Percentiles rank a stretch among this genome's conserved stretches.
These are phyloP conservation scores for Rutstroemia sp. DNA, from an alignment of 2,329 filamentous ascomycete genomes.

Conservation along the genomic window DNA sequence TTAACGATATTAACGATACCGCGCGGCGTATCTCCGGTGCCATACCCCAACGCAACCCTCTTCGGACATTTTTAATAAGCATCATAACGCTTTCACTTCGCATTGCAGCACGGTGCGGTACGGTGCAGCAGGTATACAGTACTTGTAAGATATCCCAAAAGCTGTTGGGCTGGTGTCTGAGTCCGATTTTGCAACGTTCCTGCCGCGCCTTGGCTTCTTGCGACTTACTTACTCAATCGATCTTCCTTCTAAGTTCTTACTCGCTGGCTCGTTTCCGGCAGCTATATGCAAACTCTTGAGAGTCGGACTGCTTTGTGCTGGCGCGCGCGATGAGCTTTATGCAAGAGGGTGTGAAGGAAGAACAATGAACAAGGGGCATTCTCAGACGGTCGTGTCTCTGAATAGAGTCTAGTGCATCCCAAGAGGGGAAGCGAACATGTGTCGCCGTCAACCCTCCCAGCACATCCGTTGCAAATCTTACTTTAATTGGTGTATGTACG, in stretches of 20 bases:
- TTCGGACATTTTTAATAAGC: constrained; percentile 6
- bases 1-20: too few species aligned
- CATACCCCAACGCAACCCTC: not conserved
- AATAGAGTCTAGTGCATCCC: not conserved
- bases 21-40: not conserved
- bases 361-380: constrained; percentile 1
- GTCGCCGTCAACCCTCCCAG: not conserved
- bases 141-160: not conserved
- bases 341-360: constrained; percentile 3
- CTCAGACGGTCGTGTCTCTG: constrained; percentile 1
- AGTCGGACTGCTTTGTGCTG: not conserved
- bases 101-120: not conserved
- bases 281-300: not conserved
- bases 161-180: constrained; percentile 1
- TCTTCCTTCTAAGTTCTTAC: not conserved
- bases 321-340: constrained; percentile 6
- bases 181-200: constrained; percentile 4
- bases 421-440: constrained; percentile 5
- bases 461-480: not conserved
- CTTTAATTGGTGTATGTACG: constrained; percentile 9
- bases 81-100: constrained; percentile 6
- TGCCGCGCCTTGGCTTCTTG: not conserved
- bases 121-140: not conserved
- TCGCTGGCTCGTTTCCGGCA: constrained; percentile 3
- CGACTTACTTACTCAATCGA: not conserved